phyloP scores from a whole-genome alignment of 306 rosid genomes.

The Cucurbita moschata region DNA sequence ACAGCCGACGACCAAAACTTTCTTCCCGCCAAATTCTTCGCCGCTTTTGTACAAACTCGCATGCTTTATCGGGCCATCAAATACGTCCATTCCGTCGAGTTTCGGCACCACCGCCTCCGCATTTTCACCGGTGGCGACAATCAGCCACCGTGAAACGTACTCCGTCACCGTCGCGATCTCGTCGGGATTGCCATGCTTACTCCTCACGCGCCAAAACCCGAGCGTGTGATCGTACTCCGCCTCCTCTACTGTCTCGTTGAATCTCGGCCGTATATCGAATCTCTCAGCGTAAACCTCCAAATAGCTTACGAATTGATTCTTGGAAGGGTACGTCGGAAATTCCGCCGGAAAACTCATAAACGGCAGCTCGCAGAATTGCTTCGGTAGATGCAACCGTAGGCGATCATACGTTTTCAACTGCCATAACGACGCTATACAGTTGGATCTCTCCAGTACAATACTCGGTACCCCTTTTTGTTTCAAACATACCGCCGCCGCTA shows the following conservation, averaged over 20 bases:
- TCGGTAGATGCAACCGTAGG: conserved; percentile 42
- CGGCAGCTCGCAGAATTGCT: conserved; percentile 61
- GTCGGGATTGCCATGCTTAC: background rate
- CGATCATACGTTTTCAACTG: conserved; percentile 60
- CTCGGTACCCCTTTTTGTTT: conserved; percentile 19
- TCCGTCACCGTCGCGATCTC: conserved; percentile 8
- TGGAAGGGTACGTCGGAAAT: conserved; percentile 51
- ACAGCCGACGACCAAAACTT: conserved; percentile 60
- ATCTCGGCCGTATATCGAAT: conserved; percentile 33
- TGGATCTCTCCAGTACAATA: conserved; percentile 40
- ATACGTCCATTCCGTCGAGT: conserved; percentile 30
- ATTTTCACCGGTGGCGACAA: conserved; percentile 69
- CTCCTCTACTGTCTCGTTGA: conserved; percentile 33
- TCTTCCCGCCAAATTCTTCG: conserved; percentile 33
- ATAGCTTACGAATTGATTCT: conserved; percentile 40
- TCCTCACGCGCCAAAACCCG: conserved; percentile 36
- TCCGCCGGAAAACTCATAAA: conserved; percentile 29
- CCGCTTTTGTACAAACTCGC: conserved; percentile 52
- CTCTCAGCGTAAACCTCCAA: conserved; percentile 27
- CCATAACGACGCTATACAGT: conserved; percentile 62
- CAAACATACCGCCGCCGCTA: conserved; percentile 51
- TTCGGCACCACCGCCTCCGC: conserved; percentile 57
- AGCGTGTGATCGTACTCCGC: conserved; percentile 32
- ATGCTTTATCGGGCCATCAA: conserved; percentile 30
- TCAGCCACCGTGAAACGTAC: conserved; percentile 36